A percentile compares a stretch with the other conserved stretches of the same genome.
These are phyloP conservation scores for Aphanomyces euteiches DNA, from an alignment of 352 stramenopile species.

Conservation along the genomic window DNA sequence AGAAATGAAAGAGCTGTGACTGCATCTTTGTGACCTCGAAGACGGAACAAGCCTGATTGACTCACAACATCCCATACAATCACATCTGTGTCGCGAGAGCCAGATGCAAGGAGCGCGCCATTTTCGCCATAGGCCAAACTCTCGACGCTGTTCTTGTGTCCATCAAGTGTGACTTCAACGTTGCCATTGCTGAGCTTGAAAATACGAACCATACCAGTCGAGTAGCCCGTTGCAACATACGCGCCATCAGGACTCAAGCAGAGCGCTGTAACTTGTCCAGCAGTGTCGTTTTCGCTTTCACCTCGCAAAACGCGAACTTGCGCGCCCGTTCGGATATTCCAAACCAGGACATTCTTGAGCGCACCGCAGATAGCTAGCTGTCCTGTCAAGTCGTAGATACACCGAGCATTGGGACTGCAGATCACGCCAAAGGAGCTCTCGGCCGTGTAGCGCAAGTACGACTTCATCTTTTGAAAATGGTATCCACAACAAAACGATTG, in stretches of 20 bases:
- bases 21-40: constrained; percentile 91
- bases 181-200: constrained; percentile 74
- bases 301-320: constrained; percentile 68
- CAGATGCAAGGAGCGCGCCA: constrained; percentile 75
- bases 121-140: constrained; percentile 69
- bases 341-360: constrained; percentile 88
- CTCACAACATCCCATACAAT: constrained; percentile 93
- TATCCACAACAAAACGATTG: constrained; percentile 15
- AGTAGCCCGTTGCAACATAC: constrained; percentile 82
- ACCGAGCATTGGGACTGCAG: constrained; percentile 81
- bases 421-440: constrained; percentile 89
- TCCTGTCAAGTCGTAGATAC: constrained; percentile 82
- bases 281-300: constrained; percentile 31
- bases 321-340: constrained; percentile 88
- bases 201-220: constrained; percentile 67
- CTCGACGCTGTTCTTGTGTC: constrained; percentile 81
- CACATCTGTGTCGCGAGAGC: constrained; percentile 89
- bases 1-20: constrained; percentile 89
- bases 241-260: constrained; percentile 69
- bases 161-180: constrained; percentile 83
- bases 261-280: constrained; percentile 74
- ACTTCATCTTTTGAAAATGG: constrained; percentile 75
- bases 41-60: constrained; percentile 83
- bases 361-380: constrained; percentile 82
- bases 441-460: constrained; percentile 91